Percentiles rank a stretch among this genome's conserved stretches.
Evolutionary conservation across 164 flowering plant species (phyloP).

Genomic region (Vitis rotundifolia): DNA sequence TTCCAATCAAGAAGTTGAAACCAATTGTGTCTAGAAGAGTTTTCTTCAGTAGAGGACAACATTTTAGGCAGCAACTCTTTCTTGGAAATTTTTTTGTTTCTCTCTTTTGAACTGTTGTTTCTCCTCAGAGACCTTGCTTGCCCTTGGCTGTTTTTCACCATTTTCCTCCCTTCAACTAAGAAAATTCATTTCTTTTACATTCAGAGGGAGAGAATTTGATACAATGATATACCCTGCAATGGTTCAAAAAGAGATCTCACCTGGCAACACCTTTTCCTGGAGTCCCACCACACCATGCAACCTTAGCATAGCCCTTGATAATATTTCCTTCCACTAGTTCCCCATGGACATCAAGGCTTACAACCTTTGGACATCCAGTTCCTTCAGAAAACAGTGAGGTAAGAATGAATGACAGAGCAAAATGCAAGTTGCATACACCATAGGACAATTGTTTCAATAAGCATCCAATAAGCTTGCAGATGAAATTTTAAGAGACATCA

Average conservation of each 20-base stretch:
- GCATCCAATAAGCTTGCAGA: background rate
- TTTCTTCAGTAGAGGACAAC: no score
- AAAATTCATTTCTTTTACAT: background rate
- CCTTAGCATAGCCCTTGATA: conserved; percentile 72
- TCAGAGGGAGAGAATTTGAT: background rate
- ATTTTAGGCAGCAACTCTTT: no score
- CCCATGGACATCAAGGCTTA: conserved; percentile 79
- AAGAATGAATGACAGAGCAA: conserved; percentile 1
- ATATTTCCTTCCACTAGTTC: conserved; percentile 88
- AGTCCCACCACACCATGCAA: conserved; percentile 99
- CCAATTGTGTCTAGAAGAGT: no score
- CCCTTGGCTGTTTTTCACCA: no score
- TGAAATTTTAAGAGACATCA: background rate
- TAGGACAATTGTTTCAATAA: background rate
- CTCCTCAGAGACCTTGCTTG: no score
- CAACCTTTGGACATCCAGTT: conserved; percentile 88
- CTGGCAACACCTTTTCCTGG: conserved; percentile 96
- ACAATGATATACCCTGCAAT: background rate
- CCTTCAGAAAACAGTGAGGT: conserved; percentile 41
- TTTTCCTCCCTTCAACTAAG: background rate
- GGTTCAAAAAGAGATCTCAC: conserved; percentile 34
- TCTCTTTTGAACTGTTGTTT: no score
- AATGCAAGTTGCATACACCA: background rate
- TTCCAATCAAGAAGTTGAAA: no score
- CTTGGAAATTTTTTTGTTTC: no score